phyloP scores from a whole-genome alignment of 1,284 basidiomycete genomes.

The Rhodotorula sp. region DNA sequence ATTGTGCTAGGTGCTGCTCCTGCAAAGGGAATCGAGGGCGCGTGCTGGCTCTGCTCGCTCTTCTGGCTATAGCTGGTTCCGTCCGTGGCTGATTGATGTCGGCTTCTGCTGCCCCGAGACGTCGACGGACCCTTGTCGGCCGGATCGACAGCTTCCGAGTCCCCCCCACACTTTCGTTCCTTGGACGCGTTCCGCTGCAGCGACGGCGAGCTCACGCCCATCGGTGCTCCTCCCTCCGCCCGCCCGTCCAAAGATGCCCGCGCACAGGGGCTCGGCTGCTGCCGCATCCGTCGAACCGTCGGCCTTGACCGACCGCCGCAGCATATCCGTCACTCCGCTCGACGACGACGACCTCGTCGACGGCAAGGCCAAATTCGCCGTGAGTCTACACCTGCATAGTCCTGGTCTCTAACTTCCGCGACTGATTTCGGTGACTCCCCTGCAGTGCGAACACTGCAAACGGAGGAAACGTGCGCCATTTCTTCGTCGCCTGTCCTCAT shows the following conservation, averaged over 20 bases:
- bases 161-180: too few species aligned
- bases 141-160: too few species aligned
- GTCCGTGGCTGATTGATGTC: too few species aligned
- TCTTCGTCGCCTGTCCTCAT: not conserved
- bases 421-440: not conserved
- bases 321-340: not conserved
- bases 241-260: not conserved
- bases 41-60: too few species aligned
- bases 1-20: too few species aligned
- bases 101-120: too few species aligned
- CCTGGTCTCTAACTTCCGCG: too few species aligned
- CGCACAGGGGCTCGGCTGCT: not conserved
- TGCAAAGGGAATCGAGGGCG: too few species aligned
- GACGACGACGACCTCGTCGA: slow-evolving; percentile 11
- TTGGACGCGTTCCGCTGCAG: too few species aligned
- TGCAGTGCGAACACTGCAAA: slow-evolving; percentile 40
- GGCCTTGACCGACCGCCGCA: not conserved
- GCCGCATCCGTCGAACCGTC: not conserved
- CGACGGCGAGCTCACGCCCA: too few species aligned
- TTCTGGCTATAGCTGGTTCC: too few species aligned
- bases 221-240: not conserved
- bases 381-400: not conserved
- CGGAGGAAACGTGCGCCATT: slow-evolving; percentile 40
- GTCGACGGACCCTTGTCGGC: too few species aligned
- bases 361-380: slow-evolving; percentile 10